Percentiles rank a stretch among this genome's conserved stretches.
Conservation (phyloP, 768 basidiomycete species). For the Boletus sp. region DNA sequence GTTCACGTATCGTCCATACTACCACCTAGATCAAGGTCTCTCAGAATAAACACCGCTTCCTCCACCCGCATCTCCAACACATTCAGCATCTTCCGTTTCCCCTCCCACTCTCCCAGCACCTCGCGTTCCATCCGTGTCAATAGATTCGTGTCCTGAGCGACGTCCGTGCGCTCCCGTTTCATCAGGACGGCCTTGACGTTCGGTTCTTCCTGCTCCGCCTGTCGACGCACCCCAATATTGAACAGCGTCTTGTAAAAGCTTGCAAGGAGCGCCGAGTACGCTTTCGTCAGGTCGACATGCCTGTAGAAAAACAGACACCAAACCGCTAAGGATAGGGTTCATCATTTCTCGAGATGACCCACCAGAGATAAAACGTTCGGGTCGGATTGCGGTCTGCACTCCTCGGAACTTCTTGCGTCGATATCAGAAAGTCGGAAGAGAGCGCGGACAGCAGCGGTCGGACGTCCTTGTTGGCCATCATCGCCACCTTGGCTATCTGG, state of each 20-base stretch:
- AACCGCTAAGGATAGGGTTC: background rate
- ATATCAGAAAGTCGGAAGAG: conserved; percentile 78
- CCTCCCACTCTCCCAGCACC: conserved; percentile 69
- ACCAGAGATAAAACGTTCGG: conserved; percentile 93
- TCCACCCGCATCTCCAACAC: conserved; percentile 86
- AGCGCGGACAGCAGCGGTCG: conserved; percentile 78
- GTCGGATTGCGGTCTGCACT: conserved; percentile 87
- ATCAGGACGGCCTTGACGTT: conserved; percentile 70
- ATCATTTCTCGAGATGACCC: conserved; percentile 12
- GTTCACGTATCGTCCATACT: conserved; percentile 43
- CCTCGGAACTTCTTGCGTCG: conserved; percentile 90
- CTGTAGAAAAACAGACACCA: conserved; percentile 38
- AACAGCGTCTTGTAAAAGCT: conserved; percentile 87
- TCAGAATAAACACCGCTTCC: conserved; percentile 84
- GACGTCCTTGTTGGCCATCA: conserved; percentile 89
- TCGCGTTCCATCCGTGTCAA: conserved; percentile 77
- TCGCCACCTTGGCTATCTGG: conserved; percentile 88
- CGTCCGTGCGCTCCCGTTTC: conserved; percentile 80
- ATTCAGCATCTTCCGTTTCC: conserved; percentile 68
- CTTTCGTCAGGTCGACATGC: conserved; percentile 86
- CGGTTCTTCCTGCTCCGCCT: conserved; percentile 68
- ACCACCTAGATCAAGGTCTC: conserved; percentile 64
- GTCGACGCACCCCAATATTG: conserved; percentile 75
- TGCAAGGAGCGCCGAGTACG: conserved; percentile 72
- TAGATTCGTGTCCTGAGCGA: conserved; percentile 70